Evolutionary conservation across 768 basidiomycete species (phyloP), one percentile per base, ranked within the genome.

Genomic region (Suillus spraguei): DNA sequence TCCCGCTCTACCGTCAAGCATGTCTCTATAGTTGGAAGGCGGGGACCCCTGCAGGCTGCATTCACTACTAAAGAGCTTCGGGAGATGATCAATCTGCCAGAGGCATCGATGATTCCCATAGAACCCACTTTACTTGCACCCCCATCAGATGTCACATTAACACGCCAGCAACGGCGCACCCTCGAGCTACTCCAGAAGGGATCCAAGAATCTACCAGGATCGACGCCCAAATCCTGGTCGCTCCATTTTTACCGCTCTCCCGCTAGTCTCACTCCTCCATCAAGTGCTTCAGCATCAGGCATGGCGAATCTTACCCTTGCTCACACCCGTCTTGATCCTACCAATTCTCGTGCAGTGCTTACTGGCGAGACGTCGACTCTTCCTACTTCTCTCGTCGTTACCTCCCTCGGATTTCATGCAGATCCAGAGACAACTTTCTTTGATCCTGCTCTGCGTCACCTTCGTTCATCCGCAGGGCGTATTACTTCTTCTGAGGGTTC

Each of bases 1-100:
- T 73, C 77, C 0, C 76, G 78, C 8, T 92, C 89, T 10, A 65
- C 78, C 16, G 85, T 99, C 38, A 80, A 83, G 69, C 90, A 91
- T 63, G 88, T 99, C 47, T 88, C 89, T 16, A 92, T 96, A 55
- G 80, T 97, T 32, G 96, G 87, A 1, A 82, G 97, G 54, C 85
- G 97, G 14, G 96, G 97, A 0, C 94, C 94, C 0, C 82, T 89
- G 8, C 90, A 98, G 71, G 94, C 92, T 2, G 89, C 93, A 0
- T 97, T 95, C 71, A 95, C 95, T 4, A 87, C 90, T 39, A 98
- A 98, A 74, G 97, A 99, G 75, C 82, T 97, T 5, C 81, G 97
- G 28, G 97, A 99, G 77, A 84, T 98, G 80, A 84, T 85, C 67
- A 71, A 69, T 16, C 72, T 93, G 38, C 82, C 85, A 0, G 85